Base-by-base conservation (phyloP, 169 alveolate genomes). In the Cryptosporidium ubiquitum region DNA sequence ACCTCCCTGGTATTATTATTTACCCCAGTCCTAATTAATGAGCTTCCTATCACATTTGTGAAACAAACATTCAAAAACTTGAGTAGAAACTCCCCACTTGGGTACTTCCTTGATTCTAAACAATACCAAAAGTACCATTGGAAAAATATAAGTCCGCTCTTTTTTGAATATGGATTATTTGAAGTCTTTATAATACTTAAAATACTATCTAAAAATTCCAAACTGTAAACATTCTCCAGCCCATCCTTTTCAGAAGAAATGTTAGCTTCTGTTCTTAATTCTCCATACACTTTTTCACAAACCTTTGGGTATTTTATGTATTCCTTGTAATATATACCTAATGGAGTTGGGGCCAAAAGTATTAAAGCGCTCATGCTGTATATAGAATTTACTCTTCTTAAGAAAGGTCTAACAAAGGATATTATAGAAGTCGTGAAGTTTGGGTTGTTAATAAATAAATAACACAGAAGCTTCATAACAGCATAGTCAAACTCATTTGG, bases 61-160 rank as follows among this genome's bases (percentile, higher is more conserved):
- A 79, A 79, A 44, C 89, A 61, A 47, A 79, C 33, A 42, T 79
- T 57, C 0, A 79, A 23, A 66, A 42, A 79, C 75, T 44, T 79
- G 35, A 37, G 29, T 6, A 79, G 31, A 47, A 79, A 79, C 10
- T 79, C 89, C 26, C 23, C 42, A 14, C 29, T 40, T 2, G 75
- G 75, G 39, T 26, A 61, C 44, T 20, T 79, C 6, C 61, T 79
- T 39, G 89, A 79, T 44, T 79, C 89, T n/a, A 79, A 64, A 35
- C 89, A 79, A 35, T 60, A 79, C 89, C 89, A 79, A 64, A 79
- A 79, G 68, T 79, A 79, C 89, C 89, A 79, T 39, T 79, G 89
- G 52, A 79, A 79, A 61, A 61, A 79, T 79, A 47, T 47, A 79
- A 61, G 37, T 10, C 89, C 89, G 61, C 61, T 79, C 10, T 79